Conservation (phyloP, 441 rosid genomes). For the Capsella rubella region DNA sequence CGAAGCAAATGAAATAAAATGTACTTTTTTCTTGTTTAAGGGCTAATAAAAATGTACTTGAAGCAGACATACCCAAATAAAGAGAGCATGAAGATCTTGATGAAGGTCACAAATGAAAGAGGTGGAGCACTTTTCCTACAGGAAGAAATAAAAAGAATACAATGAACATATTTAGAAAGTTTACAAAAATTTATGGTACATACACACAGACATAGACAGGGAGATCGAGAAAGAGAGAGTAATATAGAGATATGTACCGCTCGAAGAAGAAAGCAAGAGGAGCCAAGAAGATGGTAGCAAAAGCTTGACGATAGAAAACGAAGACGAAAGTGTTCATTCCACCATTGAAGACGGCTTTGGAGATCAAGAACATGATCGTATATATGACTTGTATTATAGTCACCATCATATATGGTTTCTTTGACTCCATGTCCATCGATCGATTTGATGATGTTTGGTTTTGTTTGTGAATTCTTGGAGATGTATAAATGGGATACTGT, state of each 20-base stretch:
- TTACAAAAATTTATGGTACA: neutral
- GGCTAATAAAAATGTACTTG: neutral
- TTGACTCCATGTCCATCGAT: slow-evolving; percentile 51
- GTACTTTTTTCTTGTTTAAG: neutral
- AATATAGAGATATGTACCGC: slow-evolving; percentile 51
- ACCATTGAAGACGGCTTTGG: slow-evolving; percentile 81
- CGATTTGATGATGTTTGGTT: slow-evolving; percentile 24
- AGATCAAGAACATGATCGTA: slow-evolving; percentile 86
- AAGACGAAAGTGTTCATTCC: slow-evolving; percentile 91
- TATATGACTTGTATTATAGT: slow-evolving; percentile 70
- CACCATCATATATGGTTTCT: slow-evolving; percentile 65
- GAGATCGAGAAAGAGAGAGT: too few species aligned
- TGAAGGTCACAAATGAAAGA: slow-evolving; percentile 61
- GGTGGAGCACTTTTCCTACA: slow-evolving; percentile 61
- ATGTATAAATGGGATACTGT: neutral
- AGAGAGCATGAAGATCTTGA: slow-evolving; percentile 81
- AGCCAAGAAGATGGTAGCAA: slow-evolving; percentile 70
- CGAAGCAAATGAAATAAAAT: slow-evolving; percentile 2
- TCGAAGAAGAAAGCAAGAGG: slow-evolving; percentile 73
- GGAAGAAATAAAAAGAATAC: neutral
- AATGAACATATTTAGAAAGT: neutral
- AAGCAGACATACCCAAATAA: slow-evolving; percentile 62
- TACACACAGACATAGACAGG: neutral
- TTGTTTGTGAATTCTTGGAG: slow-evolving; percentile 2
- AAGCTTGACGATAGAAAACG: slow-evolving; percentile 84